phyloP scores from a whole-genome alignment of 768 basidiomycete species.

The Tremella yokohamensis region DNA sequence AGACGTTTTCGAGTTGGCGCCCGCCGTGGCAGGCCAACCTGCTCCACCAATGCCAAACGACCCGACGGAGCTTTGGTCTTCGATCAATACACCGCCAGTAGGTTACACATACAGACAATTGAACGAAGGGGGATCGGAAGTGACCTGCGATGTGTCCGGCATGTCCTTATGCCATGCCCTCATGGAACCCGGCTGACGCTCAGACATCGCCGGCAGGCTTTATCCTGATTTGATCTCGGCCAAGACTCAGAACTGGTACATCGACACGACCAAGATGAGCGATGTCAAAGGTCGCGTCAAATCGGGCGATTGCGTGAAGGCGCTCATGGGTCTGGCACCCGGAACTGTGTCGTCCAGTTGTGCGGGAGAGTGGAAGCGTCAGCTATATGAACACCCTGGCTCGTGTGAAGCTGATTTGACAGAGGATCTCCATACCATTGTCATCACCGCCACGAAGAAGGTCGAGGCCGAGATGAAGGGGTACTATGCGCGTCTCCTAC shows the following conservation, averaged over 20 bases:
- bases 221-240: conserved; percentile 36
- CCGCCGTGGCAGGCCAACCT: conserved; percentile 2
- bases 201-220: conserved; percentile 42
- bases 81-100: conserved; percentile 16
- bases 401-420: not conserved
- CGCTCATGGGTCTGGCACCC: conserved; percentile 24
- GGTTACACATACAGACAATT: conserved; percentile 33
- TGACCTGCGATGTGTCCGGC: conserved; percentile 43
- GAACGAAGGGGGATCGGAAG: conserved; percentile 33
- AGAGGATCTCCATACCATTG: conserved; percentile 20
- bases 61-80: not conserved
- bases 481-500: conserved; percentile 10
- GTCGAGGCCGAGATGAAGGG: conserved; percentile 12
- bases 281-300: conserved; percentile 11
- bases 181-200: not conserved
- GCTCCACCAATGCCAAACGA: not conserved
- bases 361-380: conserved; percentile 37
- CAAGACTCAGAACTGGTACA: conserved; percentile 26
- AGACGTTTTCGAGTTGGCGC: conserved; percentile 38
- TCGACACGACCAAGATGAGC: conserved; percentile 7
- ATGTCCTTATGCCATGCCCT: not conserved
- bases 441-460: conserved; percentile 6
- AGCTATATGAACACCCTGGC: conserved; percentile 6
- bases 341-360: conserved; percentile 17
- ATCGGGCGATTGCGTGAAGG: conserved; percentile 18